Conservation (phyloP, 139 green algal species). For the Haematococcus sp. region DNA sequence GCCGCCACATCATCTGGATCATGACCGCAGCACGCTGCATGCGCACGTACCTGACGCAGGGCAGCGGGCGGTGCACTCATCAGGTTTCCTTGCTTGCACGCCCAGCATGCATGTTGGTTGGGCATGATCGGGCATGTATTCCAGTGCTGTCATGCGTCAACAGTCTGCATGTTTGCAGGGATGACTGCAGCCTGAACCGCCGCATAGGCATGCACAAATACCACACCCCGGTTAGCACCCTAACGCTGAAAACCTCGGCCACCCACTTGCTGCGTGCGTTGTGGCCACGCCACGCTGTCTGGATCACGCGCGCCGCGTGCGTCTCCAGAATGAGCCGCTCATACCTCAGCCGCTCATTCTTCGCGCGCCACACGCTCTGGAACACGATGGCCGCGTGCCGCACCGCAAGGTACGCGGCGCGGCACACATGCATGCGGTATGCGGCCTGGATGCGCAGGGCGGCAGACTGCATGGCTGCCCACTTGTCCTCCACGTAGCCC, state of each 20-base stretch:
- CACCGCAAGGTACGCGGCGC: constrained; percentile 21
- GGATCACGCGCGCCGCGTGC: constrained; percentile 42
- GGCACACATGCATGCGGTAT: constrained; percentile 3
- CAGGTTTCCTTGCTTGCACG: no score
- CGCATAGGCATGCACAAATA: no score
- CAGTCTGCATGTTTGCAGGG: no score
- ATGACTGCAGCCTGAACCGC: no score
- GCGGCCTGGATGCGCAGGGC: constrained; percentile 7
- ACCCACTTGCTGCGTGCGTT: constrained; percentile 2
- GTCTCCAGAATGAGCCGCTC: constrained; percentile 26
- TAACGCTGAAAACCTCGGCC: no score
- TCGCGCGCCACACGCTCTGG: constrained; percentile 42
- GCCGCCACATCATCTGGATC: constrained; percentile 59
- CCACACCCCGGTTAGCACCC: no score
- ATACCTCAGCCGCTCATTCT: constrained; percentile 10
- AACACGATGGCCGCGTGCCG: constrained; percentile 26
- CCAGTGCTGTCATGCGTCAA: no score
- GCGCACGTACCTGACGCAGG: constrained; percentile 18
- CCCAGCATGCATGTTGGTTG: no score
- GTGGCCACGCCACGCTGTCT: constrained; percentile 39
- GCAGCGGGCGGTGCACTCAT: neutral
- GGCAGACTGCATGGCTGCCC: constrained; percentile 41
- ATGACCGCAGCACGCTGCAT: constrained; percentile 14
- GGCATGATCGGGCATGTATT: no score
- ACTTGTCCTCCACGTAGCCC: constrained; percentile 64